phyloP scores from a whole-genome alignment of 306 rosid species.

The Trichosanthes cucumerina region DNA sequence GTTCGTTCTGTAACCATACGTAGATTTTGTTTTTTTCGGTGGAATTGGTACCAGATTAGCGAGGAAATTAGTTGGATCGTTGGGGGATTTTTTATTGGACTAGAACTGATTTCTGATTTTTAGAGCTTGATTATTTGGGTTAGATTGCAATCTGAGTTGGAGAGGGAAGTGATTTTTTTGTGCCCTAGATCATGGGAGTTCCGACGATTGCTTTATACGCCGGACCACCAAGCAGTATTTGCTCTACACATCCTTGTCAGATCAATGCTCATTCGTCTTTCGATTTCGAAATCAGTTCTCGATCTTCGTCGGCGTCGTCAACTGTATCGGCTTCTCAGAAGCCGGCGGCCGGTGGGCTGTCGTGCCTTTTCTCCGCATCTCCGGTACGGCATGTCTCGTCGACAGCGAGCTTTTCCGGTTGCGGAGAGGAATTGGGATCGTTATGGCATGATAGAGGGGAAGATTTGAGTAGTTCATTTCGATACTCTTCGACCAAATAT shows the following conservation, averaged over 20 bases:
- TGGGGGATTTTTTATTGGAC: neutral
- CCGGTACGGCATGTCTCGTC: slow-evolving; percentile 41
- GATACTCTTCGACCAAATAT: slow-evolving; percentile 54
- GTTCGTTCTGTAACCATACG: neutral
- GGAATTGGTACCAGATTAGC: neutral
- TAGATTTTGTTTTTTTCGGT: neutral
- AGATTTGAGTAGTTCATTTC: slow-evolving; percentile 62
- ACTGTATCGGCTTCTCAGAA: slow-evolving; percentile 56
- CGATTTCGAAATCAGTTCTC: slow-evolving; percentile 66
- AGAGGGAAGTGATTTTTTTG: neutral
- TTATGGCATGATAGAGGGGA: slow-evolving; percentile 51
- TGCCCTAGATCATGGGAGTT: slow-evolving; percentile 47
- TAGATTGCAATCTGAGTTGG: slow-evolving; percentile 4
- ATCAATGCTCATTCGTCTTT: slow-evolving; percentile 47
- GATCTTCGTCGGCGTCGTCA: slow-evolving; percentile 57
- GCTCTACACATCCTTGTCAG: slow-evolving; percentile 71
- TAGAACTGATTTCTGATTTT: neutral
- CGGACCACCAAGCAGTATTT: slow-evolving; percentile 69
- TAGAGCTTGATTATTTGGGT: neutral
- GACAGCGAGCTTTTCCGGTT: slow-evolving; percentile 39
- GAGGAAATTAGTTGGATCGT: neutral
- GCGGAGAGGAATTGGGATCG: slow-evolving; percentile 54
- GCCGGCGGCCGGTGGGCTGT: slow-evolving; percentile 64
- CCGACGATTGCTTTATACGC: slow-evolving; percentile 81
- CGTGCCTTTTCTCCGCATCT: slow-evolving; percentile 79